Conservation (phyloP, 768 basidiomycete genomes). For the Mycena leptocephala region DNA sequence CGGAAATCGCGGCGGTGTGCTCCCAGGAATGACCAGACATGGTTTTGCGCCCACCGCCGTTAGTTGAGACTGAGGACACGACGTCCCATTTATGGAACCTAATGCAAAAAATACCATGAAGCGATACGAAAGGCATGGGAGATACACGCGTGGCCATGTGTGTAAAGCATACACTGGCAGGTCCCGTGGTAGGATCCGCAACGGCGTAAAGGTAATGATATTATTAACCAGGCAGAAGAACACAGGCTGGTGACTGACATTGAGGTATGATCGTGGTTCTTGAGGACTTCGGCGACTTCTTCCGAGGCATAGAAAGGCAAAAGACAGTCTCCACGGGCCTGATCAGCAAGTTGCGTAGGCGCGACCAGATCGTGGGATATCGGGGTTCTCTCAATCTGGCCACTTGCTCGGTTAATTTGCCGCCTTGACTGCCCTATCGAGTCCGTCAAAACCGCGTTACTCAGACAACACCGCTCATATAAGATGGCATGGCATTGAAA, state of each 20-base stretch:
- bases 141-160: background rate
- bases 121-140: background rate
- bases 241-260: background rate
- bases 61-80: background rate
- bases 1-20: background rate
- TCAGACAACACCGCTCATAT: slow-evolving; percentile 46
- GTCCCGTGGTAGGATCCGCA: slow-evolving; percentile 15
- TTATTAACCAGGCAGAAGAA: background rate
- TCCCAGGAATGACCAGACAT: background rate
- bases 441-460: slow-evolving; percentile 66
- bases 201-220: background rate
- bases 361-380: slow-evolving; percentile 64
- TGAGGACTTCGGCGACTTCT: background rate
- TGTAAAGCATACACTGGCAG: background rate
- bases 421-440: slow-evolving; percentile 31
- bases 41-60: background rate
- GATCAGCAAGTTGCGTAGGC: slow-evolving; percentile 28
- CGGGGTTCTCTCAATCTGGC: slow-evolving; percentile 52
- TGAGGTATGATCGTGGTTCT: background rate
- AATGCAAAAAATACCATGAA: background rate
- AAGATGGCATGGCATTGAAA: slow-evolving; percentile 41
- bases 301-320: no score
- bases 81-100: slow-evolving; percentile 1
- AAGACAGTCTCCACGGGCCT: slow-evolving; percentile 37
- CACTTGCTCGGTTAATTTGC: slow-evolving; percentile 54